Evolutionary conservation across 805 yeast genomes (phyloP).

Genomic region (Lipomyces orientalis): DNA sequence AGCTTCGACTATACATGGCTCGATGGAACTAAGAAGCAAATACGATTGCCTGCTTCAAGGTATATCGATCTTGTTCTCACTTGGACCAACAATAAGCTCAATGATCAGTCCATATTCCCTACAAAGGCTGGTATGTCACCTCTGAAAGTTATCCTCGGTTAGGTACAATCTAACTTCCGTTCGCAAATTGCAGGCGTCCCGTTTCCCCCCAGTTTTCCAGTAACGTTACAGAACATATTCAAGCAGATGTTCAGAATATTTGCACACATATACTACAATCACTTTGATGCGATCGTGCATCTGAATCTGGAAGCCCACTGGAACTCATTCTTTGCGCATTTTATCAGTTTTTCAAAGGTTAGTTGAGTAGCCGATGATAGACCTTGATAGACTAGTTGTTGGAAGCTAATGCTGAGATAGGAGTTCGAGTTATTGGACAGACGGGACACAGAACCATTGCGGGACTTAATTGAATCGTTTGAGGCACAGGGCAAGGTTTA

Average conservation of each 20-base stretch:
- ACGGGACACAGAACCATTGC: conserved; percentile 78
- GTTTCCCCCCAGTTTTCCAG: conserved; percentile 82
- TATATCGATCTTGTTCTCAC: conserved; percentile 90
- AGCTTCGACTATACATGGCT: conserved; percentile 86
- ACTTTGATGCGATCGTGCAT: conserved; percentile 92
- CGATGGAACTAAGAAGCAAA: conserved; percentile 77
- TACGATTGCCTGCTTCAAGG: conserved; percentile 87
- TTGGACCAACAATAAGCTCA: conserved; percentile 86
- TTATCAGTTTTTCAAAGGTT: conserved; percentile 74
- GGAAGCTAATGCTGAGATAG: conserved; percentile 9
- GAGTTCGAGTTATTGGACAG: conserved; percentile 83
- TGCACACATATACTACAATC: conserved; percentile 94
- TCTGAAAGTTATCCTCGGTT: neutral
- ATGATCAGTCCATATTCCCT: conserved; percentile 89
- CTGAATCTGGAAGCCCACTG: conserved; percentile 94
- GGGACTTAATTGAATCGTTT: conserved; percentile 74
- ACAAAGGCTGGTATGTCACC: conserved; percentile 70
- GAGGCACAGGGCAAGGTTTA: conserved; percentile 77
- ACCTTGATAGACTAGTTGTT: neutral
- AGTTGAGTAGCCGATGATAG: neutral
- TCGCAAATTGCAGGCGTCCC: conserved; percentile 52
- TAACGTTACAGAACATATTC: conserved; percentile 84
- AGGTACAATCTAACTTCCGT: neutral
- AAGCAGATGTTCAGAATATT: conserved; percentile 93
- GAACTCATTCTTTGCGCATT: conserved; percentile 97